Evolutionary conservation across 2,329 filamentous ascomycete species (phyloP).

Genomic region (Blumeriella jaapii): DNA sequence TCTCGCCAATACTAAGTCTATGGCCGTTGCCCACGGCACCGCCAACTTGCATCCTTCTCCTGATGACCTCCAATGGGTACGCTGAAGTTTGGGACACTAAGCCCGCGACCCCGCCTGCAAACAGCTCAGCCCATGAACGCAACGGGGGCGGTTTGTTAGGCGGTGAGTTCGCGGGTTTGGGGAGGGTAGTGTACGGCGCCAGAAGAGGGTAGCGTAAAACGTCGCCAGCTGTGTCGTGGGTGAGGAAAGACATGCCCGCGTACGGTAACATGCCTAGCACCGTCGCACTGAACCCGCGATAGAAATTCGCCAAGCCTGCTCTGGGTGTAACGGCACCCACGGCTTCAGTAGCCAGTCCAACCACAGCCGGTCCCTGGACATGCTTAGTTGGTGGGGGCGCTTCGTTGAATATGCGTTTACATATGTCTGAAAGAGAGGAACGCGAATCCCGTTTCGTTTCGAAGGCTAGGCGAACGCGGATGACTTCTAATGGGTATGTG

Average conservation of each 20-base stretch:
- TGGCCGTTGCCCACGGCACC: slow-evolving; percentile 88
- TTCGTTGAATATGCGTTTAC: slow-evolving; percentile 78
- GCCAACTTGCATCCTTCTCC: slow-evolving; percentile 90
- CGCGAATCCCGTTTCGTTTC: slow-evolving; percentile 71
- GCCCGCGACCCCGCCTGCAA: slow-evolving; percentile 74
- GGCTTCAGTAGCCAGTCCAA: slow-evolving; percentile 30
- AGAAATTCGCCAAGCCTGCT: slow-evolving; percentile 78
- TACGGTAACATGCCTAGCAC: slow-evolving; percentile 94
- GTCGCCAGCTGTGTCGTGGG: slow-evolving; percentile 84
- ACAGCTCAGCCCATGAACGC: slow-evolving; percentile 76
- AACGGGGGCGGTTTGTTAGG: slow-evolving; percentile 58
- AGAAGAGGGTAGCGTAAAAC: slow-evolving; percentile 59
- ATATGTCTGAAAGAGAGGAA: slow-evolving; percentile 64
- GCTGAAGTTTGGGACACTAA: slow-evolving; percentile 83
- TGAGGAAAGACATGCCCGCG: slow-evolving; percentile 89
- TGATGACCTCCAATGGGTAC: slow-evolving; percentile 87
- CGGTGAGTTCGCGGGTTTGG: slow-evolving; percentile 42
- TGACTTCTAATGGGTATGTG: slow-evolving; percentile 89
- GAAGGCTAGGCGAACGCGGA: slow-evolving; percentile 85
- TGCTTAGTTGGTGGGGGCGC: slow-evolving; percentile 33
- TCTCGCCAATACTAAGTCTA: slow-evolving; percentile 67
- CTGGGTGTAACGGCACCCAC: slow-evolving; percentile 45
- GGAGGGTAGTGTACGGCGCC: slow-evolving; percentile 63
- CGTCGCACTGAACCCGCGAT: slow-evolving; percentile 84
- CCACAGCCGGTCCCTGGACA: slow-evolving; percentile 31